A percentile compares a stretch with the other conserved stretches of the same genome.
These are phyloP conservation scores for Cryphonectria naterciae DNA, from an alignment of 2,329 filamentous ascomycete species.

Conservation along the genomic window DNA sequence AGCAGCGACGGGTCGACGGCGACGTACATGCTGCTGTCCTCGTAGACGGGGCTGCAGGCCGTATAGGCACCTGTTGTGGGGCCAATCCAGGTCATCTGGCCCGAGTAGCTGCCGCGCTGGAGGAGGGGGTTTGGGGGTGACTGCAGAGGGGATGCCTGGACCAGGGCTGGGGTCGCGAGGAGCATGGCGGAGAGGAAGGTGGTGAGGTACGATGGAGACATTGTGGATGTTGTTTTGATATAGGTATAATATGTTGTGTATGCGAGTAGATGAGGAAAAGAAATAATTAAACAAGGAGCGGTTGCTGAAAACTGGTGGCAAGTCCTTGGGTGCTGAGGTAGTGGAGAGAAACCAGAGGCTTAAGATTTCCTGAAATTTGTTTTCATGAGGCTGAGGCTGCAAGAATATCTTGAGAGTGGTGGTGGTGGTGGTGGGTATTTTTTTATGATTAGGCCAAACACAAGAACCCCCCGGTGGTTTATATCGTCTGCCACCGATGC, in stretches of 20 bases:
- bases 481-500: background rate
- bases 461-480: background rate
- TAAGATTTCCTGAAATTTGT: background rate
- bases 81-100: constrained; percentile 21
- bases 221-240: background rate
- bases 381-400: background rate
- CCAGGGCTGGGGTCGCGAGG: constrained; percentile 6
- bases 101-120: constrained; percentile 18
- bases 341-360: background rate
- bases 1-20: constrained; percentile 22
- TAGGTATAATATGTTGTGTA: too few species aligned
- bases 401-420: background rate
- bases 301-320: background rate
- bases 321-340: background rate
- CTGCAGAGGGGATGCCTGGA: background rate
- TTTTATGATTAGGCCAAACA: background rate
- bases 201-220: background rate
- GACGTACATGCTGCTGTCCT: constrained; percentile 22
- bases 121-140: constrained; percentile 4
- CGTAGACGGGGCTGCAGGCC: constrained; percentile 19
- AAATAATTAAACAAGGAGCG: background rate
- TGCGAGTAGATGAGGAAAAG: background rate
- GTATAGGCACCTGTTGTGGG: constrained; percentile 5
- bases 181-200: background rate
- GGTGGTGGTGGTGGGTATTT: background rate